phyloP scores from a whole-genome alignment of 2,329 filamentous ascomycete species.

The Aspergillus sp. region DNA sequence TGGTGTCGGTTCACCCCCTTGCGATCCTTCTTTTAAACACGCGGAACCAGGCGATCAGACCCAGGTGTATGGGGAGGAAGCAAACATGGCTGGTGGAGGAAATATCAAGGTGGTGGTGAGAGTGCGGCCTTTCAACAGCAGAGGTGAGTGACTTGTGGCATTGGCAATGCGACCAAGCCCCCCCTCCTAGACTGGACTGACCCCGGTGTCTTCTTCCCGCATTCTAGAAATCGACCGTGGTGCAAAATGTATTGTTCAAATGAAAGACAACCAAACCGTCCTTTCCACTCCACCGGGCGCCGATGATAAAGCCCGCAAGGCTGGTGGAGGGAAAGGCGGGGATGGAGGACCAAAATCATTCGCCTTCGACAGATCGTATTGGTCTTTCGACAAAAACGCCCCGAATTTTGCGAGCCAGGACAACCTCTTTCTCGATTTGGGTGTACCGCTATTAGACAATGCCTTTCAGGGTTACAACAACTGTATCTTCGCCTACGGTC shows the following conservation, averaged over 20 bases:
- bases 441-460: conserved; percentile 90
- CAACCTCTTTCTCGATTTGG: conserved; percentile 83
- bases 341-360: conserved; percentile 78
- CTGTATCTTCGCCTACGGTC: conserved; percentile 98
- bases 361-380: conserved; percentile 96
- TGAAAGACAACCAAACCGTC: conserved; percentile 90
- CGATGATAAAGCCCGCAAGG: conserved; percentile 54
- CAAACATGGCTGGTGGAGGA: conserved; percentile 74
- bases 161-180: background rate
- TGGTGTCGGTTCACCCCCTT: conserved; percentile 16
- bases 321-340: conserved; percentile 58
- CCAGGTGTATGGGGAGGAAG: conserved; percentile 40
- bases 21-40: conserved; percentile 16
- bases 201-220: background rate
- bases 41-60: conserved; percentile 17
- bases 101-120: conserved; percentile 99
- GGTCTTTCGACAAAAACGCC: conserved; percentile 88
- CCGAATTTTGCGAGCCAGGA: conserved; percentile 86
- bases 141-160: conserved; percentile 63
- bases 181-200: conserved; percentile 11
- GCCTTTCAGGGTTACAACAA: conserved; percentile 99
- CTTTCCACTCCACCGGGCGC: conserved; percentile 70
- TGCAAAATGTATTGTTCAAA: conserved; percentile 95
- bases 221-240: conserved; percentile 78
- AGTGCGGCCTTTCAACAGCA: conserved; percentile 89